Evolutionary conservation across 352 stramenopile genomes (phyloP), one percentile per base, ranked within the genome.

Genomic region (Elongisporangium anandrum): DNA sequence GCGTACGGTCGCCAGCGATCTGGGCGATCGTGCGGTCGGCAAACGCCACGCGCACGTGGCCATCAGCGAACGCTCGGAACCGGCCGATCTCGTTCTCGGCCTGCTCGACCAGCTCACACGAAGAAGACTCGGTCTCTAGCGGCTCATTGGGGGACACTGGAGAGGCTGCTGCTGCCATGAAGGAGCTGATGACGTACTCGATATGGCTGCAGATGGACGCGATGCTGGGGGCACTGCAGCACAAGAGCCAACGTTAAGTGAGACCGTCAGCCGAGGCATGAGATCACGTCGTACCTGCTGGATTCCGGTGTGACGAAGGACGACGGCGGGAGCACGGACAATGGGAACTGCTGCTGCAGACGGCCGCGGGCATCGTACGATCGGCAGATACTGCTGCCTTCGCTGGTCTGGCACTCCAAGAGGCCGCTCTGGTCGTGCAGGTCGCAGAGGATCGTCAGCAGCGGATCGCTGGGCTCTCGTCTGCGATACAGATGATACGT

Each of bases 1-100:
- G 63, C 4, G 75, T 69, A 16, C 52, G 57, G 21, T 65, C 56
- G 16, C 49, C 52, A n/a, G 79, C 64, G 21, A 90, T 63, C 50
- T 85, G 69, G 21, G 92, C 62, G 24, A 94, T 92, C 17, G 85
- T 92, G 39, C 85, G 81, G 45, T 94, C 83, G 12, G 66, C 51
- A 48, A 92, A 92, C 19, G 71, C 70, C 48, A 85, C 79, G 26
- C 83, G 85, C 24, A 92, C 70, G 20, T 69, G 65, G n/a, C 81
- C 79, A 54, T 85, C 76, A 17, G 70, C 64, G 47, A 87, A 92
- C 10, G 78, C 77, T 20, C 85, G 82, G 51, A 92, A 92, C 15
- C 76, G 71, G 0, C 83, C 83, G 26, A 61, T n/a, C 21, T 75
- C 63, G n/a, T 74, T 94, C 54, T 77, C 62, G 15, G 67, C 63